Base-by-base conservation (phyloP, 2,329 filamentous ascomycete genomes). In the Hymenoscyphus fructigenus region DNA sequence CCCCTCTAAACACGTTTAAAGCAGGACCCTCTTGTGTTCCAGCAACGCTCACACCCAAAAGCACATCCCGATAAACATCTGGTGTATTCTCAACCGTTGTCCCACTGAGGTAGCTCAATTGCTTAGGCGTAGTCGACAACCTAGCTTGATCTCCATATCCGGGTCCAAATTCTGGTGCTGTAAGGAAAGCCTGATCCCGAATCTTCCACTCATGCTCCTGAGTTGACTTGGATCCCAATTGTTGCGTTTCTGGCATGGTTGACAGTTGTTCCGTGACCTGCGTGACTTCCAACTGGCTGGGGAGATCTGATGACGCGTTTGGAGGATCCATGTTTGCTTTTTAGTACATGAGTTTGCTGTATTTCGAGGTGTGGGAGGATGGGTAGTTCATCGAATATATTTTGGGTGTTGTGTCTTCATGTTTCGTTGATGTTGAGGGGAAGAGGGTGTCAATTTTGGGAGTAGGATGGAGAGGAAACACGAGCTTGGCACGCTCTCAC, bases 11-110 rank as follows among this genome's bases (percentile, higher is more conserved):
- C 2, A 1, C 55, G 14, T 57, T 34, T 29, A 17, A 14, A 38
- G 12, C 3, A 38, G 14, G 14, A 38, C 14, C 28, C 28, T 34
- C 55, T 2, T 2, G 10, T 5, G 10, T 26, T 3, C 29, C 26
- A 50, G 14, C 26, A 17, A 3, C 2, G 4, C 5, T 60, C 38
- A 50, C 3, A 17, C 26, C 58, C 38, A 26, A 17, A 26, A 41
- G 17, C 5, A 53, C 1, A 23, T 53, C 47, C 12, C 20, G 10
- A 12, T 26, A 53, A 14, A 53, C 47, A 23, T 20, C 47, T 1
- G 47, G 47, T 23, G 58, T 60, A 50, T 50, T 50, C 15, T 50
- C 58, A 23, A 60, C 36, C 23, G 58, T 60, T 3, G 58, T 60
- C 3, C 58, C 58, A 32, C 58, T 60, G 12, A 44, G 23, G 17